These are phyloP conservation scores for Crithidia fasciculata DNA, from an alignment of 208 protist genomes.

Conservation along the genomic window DNA sequence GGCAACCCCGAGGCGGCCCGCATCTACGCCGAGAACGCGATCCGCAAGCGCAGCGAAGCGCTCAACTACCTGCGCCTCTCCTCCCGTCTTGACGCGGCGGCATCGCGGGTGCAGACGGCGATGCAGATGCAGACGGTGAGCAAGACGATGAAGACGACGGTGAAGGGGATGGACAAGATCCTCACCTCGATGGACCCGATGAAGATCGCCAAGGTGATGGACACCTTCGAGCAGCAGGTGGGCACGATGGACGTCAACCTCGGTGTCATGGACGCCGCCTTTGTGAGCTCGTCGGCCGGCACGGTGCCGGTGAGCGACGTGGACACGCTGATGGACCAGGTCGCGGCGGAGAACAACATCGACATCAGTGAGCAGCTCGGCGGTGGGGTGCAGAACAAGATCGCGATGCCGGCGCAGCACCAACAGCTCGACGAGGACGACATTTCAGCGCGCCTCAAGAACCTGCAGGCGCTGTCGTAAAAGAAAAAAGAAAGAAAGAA, in stretches of 20 bases:
- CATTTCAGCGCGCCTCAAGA: conserved; percentile 65
- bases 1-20: conserved; percentile 97
- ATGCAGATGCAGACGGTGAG: conserved; percentile 92
- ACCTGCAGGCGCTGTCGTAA: conserved; percentile 56
- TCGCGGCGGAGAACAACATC: conserved; percentile 96
- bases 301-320: conserved; percentile 92
- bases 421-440: conserved; percentile 62
- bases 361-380: conserved; percentile 77
- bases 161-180: conserved; percentile 96
- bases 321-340: conserved; percentile 91
- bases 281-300: conserved; percentile 85
- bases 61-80: conserved; percentile 96
- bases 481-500: conserved; percentile 19
- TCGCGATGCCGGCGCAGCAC: conserved; percentile 29
- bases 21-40: conserved; percentile 98
- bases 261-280: conserved; percentile 93
- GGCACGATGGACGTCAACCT: conserved; percentile 95
- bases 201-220: conserved; percentile 94
- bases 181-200: conserved; percentile 94
- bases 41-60: conserved; percentile 96
- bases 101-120: conserved; percentile 94
- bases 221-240: conserved; percentile 97
- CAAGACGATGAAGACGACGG: conserved; percentile 93
- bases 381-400: conserved; percentile 32
- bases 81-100: conserved; percentile 96